Evolutionary conservation across 495 filamentous ascomycete genomes (phyloP).

Genomic region (Trichoderma reesei): DNA sequence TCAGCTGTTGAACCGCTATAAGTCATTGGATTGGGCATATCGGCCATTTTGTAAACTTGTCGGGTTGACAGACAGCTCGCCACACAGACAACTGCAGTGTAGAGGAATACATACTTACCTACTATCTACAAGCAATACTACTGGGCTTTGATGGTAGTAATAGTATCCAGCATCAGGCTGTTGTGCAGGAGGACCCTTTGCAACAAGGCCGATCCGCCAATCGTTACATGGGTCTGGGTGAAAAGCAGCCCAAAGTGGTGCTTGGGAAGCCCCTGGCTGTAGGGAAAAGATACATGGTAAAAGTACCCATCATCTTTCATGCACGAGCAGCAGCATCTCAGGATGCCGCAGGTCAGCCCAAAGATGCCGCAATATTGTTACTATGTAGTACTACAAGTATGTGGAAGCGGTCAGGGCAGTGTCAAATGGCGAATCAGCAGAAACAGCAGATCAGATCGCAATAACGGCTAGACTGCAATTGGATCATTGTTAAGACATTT

Average conservation of each 20-base stretch:
- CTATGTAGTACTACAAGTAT: background rate
- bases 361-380: background rate
- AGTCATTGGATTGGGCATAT: too few species aligned
- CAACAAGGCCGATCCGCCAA: background rate
- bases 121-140: too few species aligned
- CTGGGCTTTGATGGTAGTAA: too few species aligned
- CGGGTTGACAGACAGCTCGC: too few species aligned
- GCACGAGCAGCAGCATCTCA: background rate
- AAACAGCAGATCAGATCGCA: too few species aligned
- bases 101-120: too few species aligned
- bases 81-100: too few species aligned
- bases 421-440: background rate
- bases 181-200: background rate
- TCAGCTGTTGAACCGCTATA: too few species aligned
- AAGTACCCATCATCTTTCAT: background rate
- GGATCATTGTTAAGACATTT: background rate
- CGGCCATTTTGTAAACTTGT: too few species aligned
- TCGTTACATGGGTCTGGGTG: background rate
- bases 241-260: background rate
- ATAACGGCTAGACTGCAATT: too few species aligned
- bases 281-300: background rate
- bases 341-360: constrained; percentile 8
- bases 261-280: background rate
- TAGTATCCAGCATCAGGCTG: background rate
- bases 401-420: background rate